These are phyloP conservation scores for Colletotrichum sp. DNA, from an alignment of 2,329 filamentous ascomycete species.

Conservation along the genomic window DNA sequence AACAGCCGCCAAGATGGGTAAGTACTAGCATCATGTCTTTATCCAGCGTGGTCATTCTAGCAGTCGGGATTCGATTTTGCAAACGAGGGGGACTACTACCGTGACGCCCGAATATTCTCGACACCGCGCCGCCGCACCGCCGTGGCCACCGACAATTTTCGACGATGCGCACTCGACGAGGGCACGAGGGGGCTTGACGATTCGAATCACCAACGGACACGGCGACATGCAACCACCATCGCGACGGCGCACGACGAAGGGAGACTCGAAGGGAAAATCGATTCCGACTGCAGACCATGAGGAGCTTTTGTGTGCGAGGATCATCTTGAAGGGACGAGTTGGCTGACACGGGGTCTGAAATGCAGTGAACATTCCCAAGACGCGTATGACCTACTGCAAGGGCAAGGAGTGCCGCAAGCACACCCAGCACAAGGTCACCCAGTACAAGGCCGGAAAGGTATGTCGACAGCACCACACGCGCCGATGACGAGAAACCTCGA, in stretches of 20 bases:
- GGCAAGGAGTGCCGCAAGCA: conserved; percentile 92
- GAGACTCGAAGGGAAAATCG: background rate
- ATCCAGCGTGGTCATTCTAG: background rate
- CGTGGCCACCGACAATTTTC: background rate
- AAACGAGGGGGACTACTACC: background rate
- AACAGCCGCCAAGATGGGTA: conserved; percentile 26
- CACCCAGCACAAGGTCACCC: conserved; percentile 91
- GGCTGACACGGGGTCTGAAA: conserved; percentile 28
- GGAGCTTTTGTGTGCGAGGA: background rate
- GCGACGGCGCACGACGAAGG: background rate
- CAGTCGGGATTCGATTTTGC: background rate
- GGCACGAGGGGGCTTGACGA: background rate
- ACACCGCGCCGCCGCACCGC: background rate
- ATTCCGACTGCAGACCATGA: conserved; percentile 7
- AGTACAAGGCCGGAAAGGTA: conserved; percentile 96
- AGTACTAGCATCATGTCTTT: background rate
- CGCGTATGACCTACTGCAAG: conserved; percentile 97
- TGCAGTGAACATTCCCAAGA: conserved; percentile 98
- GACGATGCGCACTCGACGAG: conserved; percentile 8
- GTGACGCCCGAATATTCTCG: background rate
- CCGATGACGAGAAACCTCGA: conserved; percentile 8
- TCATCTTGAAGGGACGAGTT: conserved; percentile 23
- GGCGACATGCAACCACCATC: background rate
- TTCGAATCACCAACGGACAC: background rate
- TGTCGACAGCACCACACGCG: conserved; percentile 20